A percentile compares a stretch with the other conserved stretches of the same genome.
Conservation (phyloP, 176 grass and related monocot species). For the Zea mays region DNA sequence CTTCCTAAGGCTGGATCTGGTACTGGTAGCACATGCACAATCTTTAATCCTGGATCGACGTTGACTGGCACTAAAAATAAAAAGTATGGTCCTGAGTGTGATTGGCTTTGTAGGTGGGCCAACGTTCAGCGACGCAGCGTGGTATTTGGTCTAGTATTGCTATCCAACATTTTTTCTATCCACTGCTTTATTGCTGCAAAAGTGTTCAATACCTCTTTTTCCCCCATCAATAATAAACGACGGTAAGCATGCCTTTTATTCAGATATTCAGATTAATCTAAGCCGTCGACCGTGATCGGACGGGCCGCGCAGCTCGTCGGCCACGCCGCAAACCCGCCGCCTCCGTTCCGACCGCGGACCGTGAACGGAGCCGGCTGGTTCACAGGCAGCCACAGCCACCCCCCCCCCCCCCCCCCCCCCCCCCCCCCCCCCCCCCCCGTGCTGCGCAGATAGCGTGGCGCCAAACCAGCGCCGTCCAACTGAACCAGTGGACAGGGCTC, state of each 20-base stretch:
- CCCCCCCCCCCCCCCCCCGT: too few relatives aligned
- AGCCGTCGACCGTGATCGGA: too few relatives aligned
- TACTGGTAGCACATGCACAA: too few relatives aligned
- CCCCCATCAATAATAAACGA: not conserved
- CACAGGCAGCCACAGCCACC: not conserved
- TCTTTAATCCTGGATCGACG: not conserved
- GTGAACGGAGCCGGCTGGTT: constrained; percentile 20
- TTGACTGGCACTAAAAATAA: not conserved
- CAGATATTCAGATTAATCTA: too few relatives aligned
- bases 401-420: too few relatives aligned
- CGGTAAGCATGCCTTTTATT: not conserved
- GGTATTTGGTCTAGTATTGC: not conserved
- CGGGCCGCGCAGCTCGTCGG: too few relatives aligned
- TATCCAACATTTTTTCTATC: not conserved
- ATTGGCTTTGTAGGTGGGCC: not conserved
- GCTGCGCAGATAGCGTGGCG: constrained; percentile 41
- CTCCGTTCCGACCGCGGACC: not conserved
- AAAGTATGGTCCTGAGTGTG: not conserved
- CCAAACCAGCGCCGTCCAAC: constrained; percentile 45
- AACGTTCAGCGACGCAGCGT: not conserved
- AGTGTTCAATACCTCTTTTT: not conserved
- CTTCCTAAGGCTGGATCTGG: too few relatives aligned
- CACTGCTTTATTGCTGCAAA: too few relatives aligned
- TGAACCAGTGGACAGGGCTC: constrained; percentile 41
- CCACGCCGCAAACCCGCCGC: too few relatives aligned